Percentiles rank a stretch among this genome's conserved stretches.
Evolutionary conservation across 441 rosid genomes (phyloP).

Genomic region (Macaranga tanarius): DNA sequence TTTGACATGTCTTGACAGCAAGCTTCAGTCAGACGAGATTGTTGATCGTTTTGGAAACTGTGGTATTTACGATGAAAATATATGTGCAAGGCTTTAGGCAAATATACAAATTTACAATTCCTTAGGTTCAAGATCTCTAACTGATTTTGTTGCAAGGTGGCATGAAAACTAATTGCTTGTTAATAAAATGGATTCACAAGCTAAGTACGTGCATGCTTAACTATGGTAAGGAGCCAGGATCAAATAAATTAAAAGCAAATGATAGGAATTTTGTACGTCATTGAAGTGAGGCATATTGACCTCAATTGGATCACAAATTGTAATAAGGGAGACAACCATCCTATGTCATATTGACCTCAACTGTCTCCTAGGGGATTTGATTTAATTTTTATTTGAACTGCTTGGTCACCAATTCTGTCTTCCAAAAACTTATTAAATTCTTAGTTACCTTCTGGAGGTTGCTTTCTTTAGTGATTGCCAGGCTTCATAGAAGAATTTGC

Average conservation of each 20-base stretch:
- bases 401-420: neutral
- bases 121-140: neutral
- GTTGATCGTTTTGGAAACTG: neutral
- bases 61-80: neutral
- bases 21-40: neutral
- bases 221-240: neutral
- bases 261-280: neutral
- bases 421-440: neutral
- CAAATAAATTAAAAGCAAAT: neutral
- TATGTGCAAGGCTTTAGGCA: conserved; percentile 1
- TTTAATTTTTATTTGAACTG: neutral
- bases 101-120: neutral
- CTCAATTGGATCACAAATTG: neutral
- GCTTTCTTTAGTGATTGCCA: neutral
- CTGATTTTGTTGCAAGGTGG: neutral
- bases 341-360: neutral
- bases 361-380: neutral
- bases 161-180: too few species aligned
- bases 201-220: neutral
- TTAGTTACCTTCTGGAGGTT: neutral
- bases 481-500: neutral
- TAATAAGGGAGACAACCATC: neutral
- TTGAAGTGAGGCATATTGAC: neutral
- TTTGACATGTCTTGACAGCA: neutral
- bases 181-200: neutral